phyloP scores from a whole-genome alignment of 208 protist genomes.

The Wallacemonas sp. region DNA sequence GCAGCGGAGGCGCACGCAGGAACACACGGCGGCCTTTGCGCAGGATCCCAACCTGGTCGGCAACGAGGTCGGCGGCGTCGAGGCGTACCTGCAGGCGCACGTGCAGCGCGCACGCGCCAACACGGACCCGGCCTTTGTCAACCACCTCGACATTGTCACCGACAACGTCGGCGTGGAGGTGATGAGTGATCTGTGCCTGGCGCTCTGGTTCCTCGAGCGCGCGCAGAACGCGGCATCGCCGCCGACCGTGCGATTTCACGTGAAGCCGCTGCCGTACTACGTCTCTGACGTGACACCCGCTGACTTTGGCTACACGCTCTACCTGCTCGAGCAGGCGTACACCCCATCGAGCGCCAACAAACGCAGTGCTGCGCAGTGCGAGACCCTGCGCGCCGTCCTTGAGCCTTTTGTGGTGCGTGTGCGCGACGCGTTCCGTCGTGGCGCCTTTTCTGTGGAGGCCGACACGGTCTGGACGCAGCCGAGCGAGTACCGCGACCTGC shows the following conservation, averaged over 20 bases:
- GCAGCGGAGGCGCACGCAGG: slow-evolving; percentile 34
- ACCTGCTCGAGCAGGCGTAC: slow-evolving; percentile 42
- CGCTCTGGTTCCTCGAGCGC: slow-evolving; percentile 73
- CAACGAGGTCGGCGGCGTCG: slow-evolving; percentile 55
- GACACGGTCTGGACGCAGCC: slow-evolving; percentile 87
- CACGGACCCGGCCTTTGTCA: slow-evolving; percentile 8
- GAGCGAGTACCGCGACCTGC: slow-evolving; percentile 86
- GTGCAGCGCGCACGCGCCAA: not conserved
- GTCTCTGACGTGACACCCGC: slow-evolving; percentile 84
- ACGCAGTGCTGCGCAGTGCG: not conserved
- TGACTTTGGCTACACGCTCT: slow-evolving; percentile 69
- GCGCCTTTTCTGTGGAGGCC: slow-evolving; percentile 55
- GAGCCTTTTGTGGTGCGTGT: slow-evolving; percentile 54
- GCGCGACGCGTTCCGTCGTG: slow-evolving; percentile 39
- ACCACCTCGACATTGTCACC: slow-evolving; percentile 81
- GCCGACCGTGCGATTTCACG: slow-evolving; percentile 62
- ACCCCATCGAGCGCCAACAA: slow-evolving; percentile 25
- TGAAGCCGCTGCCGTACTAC: slow-evolving; percentile 91
- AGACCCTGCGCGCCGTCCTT: slow-evolving; percentile 24
- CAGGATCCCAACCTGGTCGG: slow-evolving; percentile 65
- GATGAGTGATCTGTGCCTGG: slow-evolving; percentile 75
- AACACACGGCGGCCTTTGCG: slow-evolving; percentile 28
- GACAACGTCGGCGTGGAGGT: slow-evolving; percentile 90
- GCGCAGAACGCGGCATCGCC: slow-evolving; percentile 19
- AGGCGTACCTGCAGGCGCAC: slow-evolving; percentile 35